Evolutionary conservation across 2,329 filamentous ascomycete genomes (phyloP).

Genomic region (Pyrenophora graminea): DNA sequence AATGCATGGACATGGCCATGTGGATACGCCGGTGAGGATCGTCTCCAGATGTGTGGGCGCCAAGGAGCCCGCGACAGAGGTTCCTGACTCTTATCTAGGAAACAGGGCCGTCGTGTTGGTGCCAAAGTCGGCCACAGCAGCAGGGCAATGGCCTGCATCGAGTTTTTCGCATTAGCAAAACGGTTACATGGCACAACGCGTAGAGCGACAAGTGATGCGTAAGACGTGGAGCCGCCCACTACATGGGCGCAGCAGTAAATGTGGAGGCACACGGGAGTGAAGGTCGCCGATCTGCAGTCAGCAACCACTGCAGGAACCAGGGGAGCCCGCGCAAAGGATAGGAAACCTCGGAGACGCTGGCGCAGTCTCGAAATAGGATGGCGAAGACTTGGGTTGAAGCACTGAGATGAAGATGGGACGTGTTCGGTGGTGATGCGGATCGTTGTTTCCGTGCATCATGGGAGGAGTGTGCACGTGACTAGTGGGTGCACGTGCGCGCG

Average conservation of each 20-base stretch:
- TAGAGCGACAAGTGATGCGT: constrained; percentile 7
- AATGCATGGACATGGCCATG: constrained; percentile 15
- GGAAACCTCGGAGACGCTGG: constrained; percentile 1
- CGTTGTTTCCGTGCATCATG: too few relatives aligned
- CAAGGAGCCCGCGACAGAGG: neutral
- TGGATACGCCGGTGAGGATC: constrained; percentile 12
- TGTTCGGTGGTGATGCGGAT: too few relatives aligned
- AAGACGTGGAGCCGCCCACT: constrained; percentile 20
- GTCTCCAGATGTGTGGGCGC: constrained; percentile 6
- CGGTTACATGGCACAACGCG: too few relatives aligned
- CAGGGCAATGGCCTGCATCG: neutral
- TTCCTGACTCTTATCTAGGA: neutral
- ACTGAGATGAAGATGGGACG: neutral
- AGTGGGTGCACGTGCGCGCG: too few relatives aligned
- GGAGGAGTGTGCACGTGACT: too few relatives aligned
- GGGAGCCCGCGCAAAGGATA: constrained; percentile 5
- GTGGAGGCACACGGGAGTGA: constrained; percentile 20
- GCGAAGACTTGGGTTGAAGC: neutral
- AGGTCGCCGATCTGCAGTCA: constrained; percentile 21
- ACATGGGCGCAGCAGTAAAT: constrained; percentile 6
- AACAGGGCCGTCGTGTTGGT: constrained; percentile 6
- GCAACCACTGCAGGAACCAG: constrained; percentile 23
- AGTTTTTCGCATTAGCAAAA: neutral
- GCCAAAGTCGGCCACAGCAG: constrained; percentile 6
- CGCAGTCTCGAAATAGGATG: too few relatives aligned